Evolutionary conservation across 345 rosid species (phyloP).

Genomic region (Lenwebbia sp.): DNA sequence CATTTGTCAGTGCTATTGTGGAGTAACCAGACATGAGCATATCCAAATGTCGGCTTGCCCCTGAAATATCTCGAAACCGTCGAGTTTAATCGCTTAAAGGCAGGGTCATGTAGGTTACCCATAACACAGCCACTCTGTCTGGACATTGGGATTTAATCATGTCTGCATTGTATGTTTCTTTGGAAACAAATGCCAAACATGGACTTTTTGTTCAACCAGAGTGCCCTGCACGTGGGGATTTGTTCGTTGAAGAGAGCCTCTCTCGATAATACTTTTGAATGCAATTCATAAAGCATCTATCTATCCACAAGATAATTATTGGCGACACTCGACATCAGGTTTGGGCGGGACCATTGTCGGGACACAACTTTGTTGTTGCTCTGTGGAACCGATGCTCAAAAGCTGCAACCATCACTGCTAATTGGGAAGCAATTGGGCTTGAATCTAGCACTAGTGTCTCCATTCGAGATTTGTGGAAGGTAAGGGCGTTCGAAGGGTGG

Average conservation of each 20-base stretch:
- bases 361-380: conserved; percentile 58
- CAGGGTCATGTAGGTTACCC: background rate
- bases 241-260: background rate
- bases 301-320: background rate
- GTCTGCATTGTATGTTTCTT: background rate
- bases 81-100: background rate
- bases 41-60: background rate
- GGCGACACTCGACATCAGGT: conserved; percentile 24
- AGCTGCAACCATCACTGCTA: conserved; percentile 55
- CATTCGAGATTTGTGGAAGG: conserved; percentile 89
- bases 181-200: background rate
- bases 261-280: background rate
- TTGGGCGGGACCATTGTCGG: conserved; percentile 92
- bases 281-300: background rate
- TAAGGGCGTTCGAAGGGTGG: conserved; percentile 2
- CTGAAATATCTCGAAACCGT: background rate
- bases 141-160: background rate
- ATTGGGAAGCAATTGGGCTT: conserved; percentile 67
- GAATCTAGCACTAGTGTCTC: conserved; percentile 52
- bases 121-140: background rate
- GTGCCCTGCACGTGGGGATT: background rate
- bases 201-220: background rate
- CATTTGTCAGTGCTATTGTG: background rate
- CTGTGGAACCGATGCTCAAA: conserved; percentile 84
- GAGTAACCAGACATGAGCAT: background rate